A percentile compares a stretch with the other conserved stretches of the same genome.
phyloP scores from a whole-genome alignment of 2,329 filamentous ascomycete species.

The Penicillium sp. region DNA sequence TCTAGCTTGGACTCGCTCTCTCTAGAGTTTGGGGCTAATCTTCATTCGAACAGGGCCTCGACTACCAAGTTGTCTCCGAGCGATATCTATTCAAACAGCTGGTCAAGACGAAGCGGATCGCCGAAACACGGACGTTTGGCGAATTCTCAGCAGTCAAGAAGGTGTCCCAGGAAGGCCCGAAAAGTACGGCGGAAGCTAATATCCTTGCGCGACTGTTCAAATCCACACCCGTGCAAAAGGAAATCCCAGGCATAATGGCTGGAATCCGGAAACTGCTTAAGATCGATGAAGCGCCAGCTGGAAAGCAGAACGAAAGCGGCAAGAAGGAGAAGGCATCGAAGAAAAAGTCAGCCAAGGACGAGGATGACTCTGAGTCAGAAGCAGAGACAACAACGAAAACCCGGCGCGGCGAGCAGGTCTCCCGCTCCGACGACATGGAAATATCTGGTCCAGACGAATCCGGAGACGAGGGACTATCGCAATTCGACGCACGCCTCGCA shows the following conservation, averaged over 20 bases:
- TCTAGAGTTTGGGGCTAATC: constrained; percentile 5
- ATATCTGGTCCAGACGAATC: constrained; percentile 30
- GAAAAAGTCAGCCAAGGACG: constrained; percentile 12
- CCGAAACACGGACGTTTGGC: constrained; percentile 52
- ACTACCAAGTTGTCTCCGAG: constrained; percentile 53
- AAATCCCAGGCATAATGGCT: constrained; percentile 50
- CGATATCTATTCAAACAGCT: constrained; percentile 60
- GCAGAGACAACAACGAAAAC: constrained; percentile 9
- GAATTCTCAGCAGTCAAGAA: constrained; percentile 41
- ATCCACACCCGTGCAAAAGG: constrained; percentile 59
- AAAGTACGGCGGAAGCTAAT: constrained; percentile 55
- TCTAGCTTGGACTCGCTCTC: background rate
- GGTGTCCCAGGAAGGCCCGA: constrained; percentile 39
- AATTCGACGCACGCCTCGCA: constrained; percentile 39
- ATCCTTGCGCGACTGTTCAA: constrained; percentile 63
- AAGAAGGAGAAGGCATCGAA: constrained; percentile 15
- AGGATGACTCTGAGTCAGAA: constrained; percentile 12
- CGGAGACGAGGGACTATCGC: constrained; percentile 31
- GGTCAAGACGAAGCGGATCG: constrained; percentile 59
- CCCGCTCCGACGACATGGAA: constrained; percentile 10
- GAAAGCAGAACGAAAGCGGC: constrained; percentile 14
- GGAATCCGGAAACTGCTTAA: constrained; percentile 44
- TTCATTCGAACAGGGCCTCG: constrained; percentile 45
- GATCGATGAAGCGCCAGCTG: constrained; percentile 28
- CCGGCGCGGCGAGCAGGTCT: constrained; percentile 9